Evolutionary conservation across 2,329 filamentous ascomycete genomes (phyloP).

Genomic region (Clarireedia monteithiana): DNA sequence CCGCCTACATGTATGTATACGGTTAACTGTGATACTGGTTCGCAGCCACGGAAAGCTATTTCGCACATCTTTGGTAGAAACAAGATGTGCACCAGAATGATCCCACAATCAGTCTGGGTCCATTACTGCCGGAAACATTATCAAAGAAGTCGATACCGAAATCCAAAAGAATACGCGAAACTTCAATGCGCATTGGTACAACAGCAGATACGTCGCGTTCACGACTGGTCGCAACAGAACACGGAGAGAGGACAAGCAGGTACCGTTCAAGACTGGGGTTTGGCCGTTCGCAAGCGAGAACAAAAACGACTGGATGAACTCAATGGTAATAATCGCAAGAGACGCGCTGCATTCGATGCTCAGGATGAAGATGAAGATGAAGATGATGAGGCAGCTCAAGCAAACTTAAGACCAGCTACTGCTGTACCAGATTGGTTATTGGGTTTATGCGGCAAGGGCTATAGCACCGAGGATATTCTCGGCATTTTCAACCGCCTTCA

Average conservation of each 20-base stretch:
- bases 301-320: slow-evolving; percentile 45
- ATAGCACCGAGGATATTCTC: slow-evolving; percentile 30
- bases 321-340: slow-evolving; percentile 21
- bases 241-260: slow-evolving; percentile 31
- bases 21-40: slow-evolving; percentile 49
- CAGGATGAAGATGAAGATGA: slow-evolving; percentile 22
- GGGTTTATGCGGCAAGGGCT: slow-evolving; percentile 26
- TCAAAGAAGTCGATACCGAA: slow-evolving; percentile 66
- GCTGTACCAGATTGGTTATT: slow-evolving; percentile 29
- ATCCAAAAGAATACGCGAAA: slow-evolving; percentile 50
- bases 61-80: slow-evolving; percentile 80
- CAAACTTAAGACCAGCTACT: slow-evolving; percentile 20
- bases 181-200: slow-evolving; percentile 57
- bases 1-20: slow-evolving; percentile 44
- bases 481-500: slow-evolving; percentile 32
- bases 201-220: slow-evolving; percentile 53
- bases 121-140: slow-evolving; percentile 78
- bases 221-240: slow-evolving; percentile 53
- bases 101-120: slow-evolving; percentile 65
- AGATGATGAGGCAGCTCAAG: slow-evolving; percentile 15
- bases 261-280: slow-evolving; percentile 50
- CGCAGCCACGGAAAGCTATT: slow-evolving; percentile 63
- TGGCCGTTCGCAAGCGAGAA: slow-evolving; percentile 58
- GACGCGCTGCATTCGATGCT: slow-evolving; percentile 20
- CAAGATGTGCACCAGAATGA: slow-evolving; percentile 65